Conservation (phyloP, 192 early-diverging fungal genomes). For the Umbelopsis ramanniana region DNA sequence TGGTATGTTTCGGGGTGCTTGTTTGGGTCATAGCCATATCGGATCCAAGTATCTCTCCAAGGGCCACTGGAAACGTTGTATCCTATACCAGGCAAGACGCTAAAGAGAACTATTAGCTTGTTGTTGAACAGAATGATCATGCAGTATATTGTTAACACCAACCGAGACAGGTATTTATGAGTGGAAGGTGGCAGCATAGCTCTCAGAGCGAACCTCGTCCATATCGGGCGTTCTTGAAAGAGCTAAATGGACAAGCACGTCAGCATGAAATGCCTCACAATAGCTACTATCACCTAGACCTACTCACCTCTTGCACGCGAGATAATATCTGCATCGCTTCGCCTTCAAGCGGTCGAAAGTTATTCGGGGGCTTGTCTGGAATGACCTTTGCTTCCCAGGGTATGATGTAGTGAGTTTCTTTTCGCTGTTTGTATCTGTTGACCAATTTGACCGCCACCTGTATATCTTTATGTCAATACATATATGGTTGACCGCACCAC, state of each 20-base stretch:
- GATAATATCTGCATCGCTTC: not conserved
- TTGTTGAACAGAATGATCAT: not conserved
- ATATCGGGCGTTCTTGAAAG: slow-evolving; percentile 51
- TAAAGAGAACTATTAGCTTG: not conserved
- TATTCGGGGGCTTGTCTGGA: not conserved
- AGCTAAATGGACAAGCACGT: slow-evolving; percentile 21
- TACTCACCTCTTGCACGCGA: not conserved
- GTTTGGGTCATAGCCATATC: slow-evolving; percentile 49
- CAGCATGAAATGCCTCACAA: not conserved
- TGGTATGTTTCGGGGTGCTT: slow-evolving; percentile 28
- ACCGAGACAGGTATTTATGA: slow-evolving; percentile 34
- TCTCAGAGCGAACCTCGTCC: slow-evolving; percentile 44
- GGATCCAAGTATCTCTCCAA: slow-evolving; percentile 54
- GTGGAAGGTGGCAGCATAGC: slow-evolving; percentile 23
- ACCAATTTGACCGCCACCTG: not conserved
- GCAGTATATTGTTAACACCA: not conserved
- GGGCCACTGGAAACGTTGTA: slow-evolving; percentile 50
- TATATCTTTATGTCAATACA: not conserved
- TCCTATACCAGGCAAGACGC: slow-evolving; percentile 32
- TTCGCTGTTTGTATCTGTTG: slow-evolving; percentile 15
- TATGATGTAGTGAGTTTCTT: not conserved
- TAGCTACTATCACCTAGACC: no score
- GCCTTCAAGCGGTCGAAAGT: not conserved
- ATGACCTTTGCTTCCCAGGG: not conserved
- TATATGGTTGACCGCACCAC: not conserved